These are phyloP conservation scores for Phytopythium aichiense DNA, from an alignment of 352 stramenopile genomes.

Conservation along the genomic window DNA sequence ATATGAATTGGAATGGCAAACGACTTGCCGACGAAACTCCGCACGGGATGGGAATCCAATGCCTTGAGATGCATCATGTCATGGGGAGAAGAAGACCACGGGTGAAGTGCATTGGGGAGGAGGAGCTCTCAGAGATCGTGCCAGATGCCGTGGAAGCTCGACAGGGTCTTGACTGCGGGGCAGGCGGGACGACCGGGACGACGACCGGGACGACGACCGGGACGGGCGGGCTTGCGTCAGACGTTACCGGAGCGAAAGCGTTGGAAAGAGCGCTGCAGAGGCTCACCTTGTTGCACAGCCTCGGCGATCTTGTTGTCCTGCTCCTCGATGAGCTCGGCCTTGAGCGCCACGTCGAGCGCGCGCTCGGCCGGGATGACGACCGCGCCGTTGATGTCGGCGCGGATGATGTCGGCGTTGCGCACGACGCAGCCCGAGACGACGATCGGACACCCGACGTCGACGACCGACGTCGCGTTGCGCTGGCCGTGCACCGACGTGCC, in stretches of 20 bases:
- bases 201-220: too few species aligned
- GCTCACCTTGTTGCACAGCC: slow-evolving; percentile 74
- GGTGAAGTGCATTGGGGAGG: too few species aligned
- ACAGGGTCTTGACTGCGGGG: slow-evolving; percentile 7
- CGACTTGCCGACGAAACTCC: too few species aligned
- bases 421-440: slow-evolving; percentile 74
- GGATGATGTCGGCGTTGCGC: slow-evolving; percentile 75
- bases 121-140: background rate
- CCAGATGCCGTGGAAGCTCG: slow-evolving; percentile 8
- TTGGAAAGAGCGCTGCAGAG: slow-evolving; percentile 70
- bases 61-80: too few species aligned
- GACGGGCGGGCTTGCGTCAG: slow-evolving; percentile 20
- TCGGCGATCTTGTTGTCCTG: slow-evolving; percentile 77
- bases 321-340: slow-evolving; percentile 75
- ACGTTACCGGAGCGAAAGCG: slow-evolving; percentile 72
- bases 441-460: slow-evolving; percentile 63
- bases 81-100: too few species aligned
- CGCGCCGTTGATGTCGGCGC: slow-evolving; percentile 78
- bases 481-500: slow-evolving; percentile 75
- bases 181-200: background rate
- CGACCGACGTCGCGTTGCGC: slow-evolving; percentile 51
- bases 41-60: too few species aligned
- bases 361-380: slow-evolving; percentile 72
- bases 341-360: slow-evolving; percentile 61
- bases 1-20: too few species aligned